These are phyloP conservation scores for Papiliotrema flavescens DNA, from an alignment of 1,284 basidiomycete genomes.

Conservation along the genomic window DNA sequence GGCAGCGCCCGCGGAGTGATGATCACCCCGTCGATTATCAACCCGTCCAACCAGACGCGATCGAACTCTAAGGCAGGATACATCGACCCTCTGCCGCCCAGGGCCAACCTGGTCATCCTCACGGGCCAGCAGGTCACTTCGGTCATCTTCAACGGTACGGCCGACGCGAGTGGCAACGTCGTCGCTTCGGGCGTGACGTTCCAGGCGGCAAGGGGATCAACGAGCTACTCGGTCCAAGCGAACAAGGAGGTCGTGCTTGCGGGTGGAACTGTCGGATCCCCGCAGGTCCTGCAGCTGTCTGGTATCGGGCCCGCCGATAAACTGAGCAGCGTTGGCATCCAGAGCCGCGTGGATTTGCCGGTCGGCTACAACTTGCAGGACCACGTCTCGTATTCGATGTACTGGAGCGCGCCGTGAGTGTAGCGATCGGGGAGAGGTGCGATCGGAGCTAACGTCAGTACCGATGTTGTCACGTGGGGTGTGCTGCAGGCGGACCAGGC, in stretches of 20 bases:
- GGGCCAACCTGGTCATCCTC: conserved; percentile 61
- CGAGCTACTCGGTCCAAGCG: conserved; percentile 53
- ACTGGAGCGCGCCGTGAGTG: conserved; percentile 38
- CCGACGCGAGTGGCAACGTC: conserved; percentile 48
- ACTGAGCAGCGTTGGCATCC: conserved; percentile 56
- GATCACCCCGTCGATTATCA: conserved; percentile 62
- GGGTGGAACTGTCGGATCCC: conserved; percentile 62
- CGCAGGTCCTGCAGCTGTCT: conserved; percentile 65
- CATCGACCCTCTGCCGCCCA: conserved; percentile 60
- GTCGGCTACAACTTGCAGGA: conserved; percentile 75
- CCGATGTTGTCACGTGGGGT: conserved; percentile 40
- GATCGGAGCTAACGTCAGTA: conserved; percentile 4
- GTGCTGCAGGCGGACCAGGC: conserved; percentile 24
- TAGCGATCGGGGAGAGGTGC: neutral
- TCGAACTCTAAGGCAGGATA: conserved; percentile 67
- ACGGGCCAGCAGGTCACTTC: conserved; percentile 61
- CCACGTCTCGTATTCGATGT: conserved; percentile 54
- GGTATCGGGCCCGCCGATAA: conserved; percentile 66
- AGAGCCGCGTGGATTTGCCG: conserved; percentile 55
- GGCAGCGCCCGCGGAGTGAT: conserved; percentile 38
- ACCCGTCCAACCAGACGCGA: conserved; percentile 61
- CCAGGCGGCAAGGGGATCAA: conserved; percentile 45
- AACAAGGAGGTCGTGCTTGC: conserved; percentile 53
- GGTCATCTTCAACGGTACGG: conserved; percentile 59
- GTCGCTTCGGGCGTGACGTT: conserved; percentile 61